These are phyloP conservation scores for Xerocomellus chrysenteron DNA, from an alignment of 768 basidiomycete genomes.

Conservation along the genomic window DNA sequence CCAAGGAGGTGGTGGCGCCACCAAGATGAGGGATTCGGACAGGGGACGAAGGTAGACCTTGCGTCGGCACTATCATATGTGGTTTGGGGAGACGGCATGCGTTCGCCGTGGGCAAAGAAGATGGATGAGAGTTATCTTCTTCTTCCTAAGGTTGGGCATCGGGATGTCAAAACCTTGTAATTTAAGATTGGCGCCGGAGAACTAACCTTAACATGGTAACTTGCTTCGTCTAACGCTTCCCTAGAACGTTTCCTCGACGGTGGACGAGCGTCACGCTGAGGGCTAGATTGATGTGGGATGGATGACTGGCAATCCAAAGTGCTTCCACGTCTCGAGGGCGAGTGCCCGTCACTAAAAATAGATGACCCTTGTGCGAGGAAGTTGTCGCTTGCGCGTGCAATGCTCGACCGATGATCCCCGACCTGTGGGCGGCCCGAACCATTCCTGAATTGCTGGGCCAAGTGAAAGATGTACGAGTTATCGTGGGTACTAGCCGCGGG, in stretches of 20 bases:
- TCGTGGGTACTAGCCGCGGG: slow-evolving; percentile 15
- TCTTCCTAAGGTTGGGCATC: slow-evolving; percentile 29
- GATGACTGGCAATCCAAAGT: slow-evolving; percentile 18
- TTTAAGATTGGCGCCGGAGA: slow-evolving; percentile 29
- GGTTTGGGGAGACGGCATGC: slow-evolving; percentile 23
- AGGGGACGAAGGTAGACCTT: slow-evolving; percentile 14
- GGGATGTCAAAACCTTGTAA: slow-evolving; percentile 24
- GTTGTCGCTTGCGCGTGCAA: slow-evolving; percentile 33
- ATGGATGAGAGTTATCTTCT: slow-evolving; percentile 18
- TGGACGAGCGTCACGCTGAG: slow-evolving; percentile 18
- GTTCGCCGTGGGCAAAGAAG: slow-evolving; percentile 19
- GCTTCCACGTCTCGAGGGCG: slow-evolving; percentile 17
- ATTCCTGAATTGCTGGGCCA: slow-evolving; percentile 25
- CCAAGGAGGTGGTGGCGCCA: slow-evolving; percentile 7
- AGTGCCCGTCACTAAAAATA: slow-evolving; percentile 26
- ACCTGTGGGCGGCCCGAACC: slow-evolving; percentile 19
- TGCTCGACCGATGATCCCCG: slow-evolving; percentile 33
- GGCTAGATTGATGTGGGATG: slow-evolving; percentile 14
- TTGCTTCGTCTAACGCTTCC: slow-evolving; percentile 27
- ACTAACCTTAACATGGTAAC: slow-evolving; percentile 33
- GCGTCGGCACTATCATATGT: slow-evolving; percentile 26
- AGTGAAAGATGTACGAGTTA: slow-evolving; percentile 18
- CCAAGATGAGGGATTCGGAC: slow-evolving; percentile 15
- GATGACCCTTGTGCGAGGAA: slow-evolving; percentile 35
- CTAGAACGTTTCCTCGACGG: slow-evolving; percentile 35